Base-by-base conservation (phyloP, 2,329 filamentous ascomycete species). In the Zasmidium cellare region DNA sequence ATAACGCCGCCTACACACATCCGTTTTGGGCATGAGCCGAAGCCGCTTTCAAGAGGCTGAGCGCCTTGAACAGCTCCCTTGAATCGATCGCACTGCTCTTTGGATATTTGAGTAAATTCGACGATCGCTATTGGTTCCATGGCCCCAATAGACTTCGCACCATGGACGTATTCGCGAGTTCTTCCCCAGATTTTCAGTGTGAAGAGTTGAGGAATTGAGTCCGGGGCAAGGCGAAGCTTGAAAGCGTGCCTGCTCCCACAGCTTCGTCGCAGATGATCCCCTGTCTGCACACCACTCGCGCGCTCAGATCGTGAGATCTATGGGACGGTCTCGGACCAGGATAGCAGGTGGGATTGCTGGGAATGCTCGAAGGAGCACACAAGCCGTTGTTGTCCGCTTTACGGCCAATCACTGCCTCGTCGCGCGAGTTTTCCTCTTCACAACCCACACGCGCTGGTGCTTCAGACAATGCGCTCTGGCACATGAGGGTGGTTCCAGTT, bases 31-130 rank as follows among this genome's bases (percentile, higher is more conserved):
- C 50, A 46, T 47, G 41, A 35, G 51, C 19, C 41, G 47, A 52
- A 48, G 47, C 52, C 28, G 48, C n/a, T 28, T 41, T n/a, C 51
- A 53, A 25, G 56, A 55, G 56, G 56, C 52, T 58, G 52, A 55
- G 45, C 46, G 46, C 35, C 46, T 50, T 31, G 16, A 25, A 22
- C 25, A 22, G 46, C 28, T 35, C 22, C 31, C n/a, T 45, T 14
- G 46, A 19, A 28, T 55, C 53, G 46, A 49, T 25, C 53, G 48
- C 28, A 11, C 24, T 50, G 20, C 3, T 41, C 19, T 25, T 20
- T 50, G 28, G 46, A 25, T 18, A 28, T 23, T 28, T 24, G 46
- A 35, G 45, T 9, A 45, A 53, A 31, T 28, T 53, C 38, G 38
- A 31, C 9, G 12, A 14, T 22, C 23, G 9, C 47, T 22, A 50